A percentile compares a stretch with the other conserved stretches of the same genome.
Evolutionary conservation across 164 flowering plant genomes (phyloP).

Genomic region (Akebia trifoliata): DNA sequence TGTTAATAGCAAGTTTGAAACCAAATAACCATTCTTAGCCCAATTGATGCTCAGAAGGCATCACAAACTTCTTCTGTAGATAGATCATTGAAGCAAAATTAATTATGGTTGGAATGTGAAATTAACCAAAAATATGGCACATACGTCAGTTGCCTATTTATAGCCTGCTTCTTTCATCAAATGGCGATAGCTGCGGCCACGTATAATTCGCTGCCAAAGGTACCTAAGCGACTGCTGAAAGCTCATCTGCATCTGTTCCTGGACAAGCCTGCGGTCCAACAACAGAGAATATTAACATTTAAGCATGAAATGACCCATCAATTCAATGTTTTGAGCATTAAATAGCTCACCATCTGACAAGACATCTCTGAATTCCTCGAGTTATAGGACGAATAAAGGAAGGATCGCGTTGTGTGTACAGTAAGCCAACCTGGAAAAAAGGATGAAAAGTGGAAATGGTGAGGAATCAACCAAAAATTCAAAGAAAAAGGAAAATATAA

Average conservation of each 20-base stretch:
- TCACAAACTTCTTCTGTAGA: not conserved
- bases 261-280: slow-evolving; percentile 71
- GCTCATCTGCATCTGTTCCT: slow-evolving; percentile 61
- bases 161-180: slow-evolving; percentile 72
- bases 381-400: slow-evolving; percentile 76
- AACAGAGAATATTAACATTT: slow-evolving; percentile 8
- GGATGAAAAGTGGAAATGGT: not conserved
- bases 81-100: not conserved
- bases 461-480: not conserved
- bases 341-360: slow-evolving; percentile 81
- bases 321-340: not conserved
- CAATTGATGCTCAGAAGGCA: not conserved
- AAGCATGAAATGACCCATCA: not conserved
- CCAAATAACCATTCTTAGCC: not conserved
- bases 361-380: slow-evolving; percentile 82
- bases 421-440: slow-evolving; percentile 72
- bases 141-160: slow-evolving; percentile 30
- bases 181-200: slow-evolving; percentile 91
- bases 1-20: too few species aligned
- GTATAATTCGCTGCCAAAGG: slow-evolving; percentile 72
- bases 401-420: slow-evolving; percentile 89
- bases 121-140: slow-evolving; percentile 3
- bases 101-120: too few species aligned
- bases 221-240: slow-evolving; percentile 33
- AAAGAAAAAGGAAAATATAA: not conserved